Conservation (phyloP, 2,329 filamentous ascomycete genomes). For the Fonsecaea monophora region DNA sequence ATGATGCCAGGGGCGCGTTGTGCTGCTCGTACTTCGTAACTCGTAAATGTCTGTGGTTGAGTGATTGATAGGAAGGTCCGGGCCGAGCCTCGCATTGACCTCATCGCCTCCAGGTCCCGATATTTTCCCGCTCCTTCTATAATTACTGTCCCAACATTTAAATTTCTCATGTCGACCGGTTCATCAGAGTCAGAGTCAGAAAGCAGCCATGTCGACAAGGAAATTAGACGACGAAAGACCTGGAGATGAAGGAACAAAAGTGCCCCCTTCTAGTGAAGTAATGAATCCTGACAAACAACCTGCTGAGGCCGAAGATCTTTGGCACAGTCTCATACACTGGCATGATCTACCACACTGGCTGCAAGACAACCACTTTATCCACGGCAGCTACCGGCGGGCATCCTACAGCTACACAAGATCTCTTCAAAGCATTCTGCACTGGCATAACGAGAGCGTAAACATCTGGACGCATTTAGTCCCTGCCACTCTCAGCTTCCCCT, state of each 20-base stretch:
- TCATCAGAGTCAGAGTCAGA: constrained; percentile 15
- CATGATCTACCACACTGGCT: constrained; percentile 61
- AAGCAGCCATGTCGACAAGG: not conserved
- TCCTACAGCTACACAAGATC: constrained; percentile 67
- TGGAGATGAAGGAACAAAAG: not conserved
- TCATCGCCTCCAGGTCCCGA: not conserved
- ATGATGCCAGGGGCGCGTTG: not conserved
- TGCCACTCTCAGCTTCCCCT: constrained; percentile 54
- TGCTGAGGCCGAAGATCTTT: constrained; percentile 43
- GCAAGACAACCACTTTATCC: constrained; percentile 73
- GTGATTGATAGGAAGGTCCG: constrained; percentile 2
- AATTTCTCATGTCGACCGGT: constrained; percentile 8
- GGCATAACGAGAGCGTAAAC: constrained; percentile 75
- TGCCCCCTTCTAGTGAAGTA: not conserved
- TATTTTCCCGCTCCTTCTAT: not conserved
- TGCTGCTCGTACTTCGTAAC: not conserved
- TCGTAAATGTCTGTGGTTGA: not conserved
- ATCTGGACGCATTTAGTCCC: constrained; percentile 76
- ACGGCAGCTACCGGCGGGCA: constrained; percentile 68
- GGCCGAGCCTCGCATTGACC: constrained; percentile 3
- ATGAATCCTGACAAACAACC: constrained; percentile 2
- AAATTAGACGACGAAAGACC: not conserved
- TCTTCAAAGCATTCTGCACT: constrained; percentile 63
- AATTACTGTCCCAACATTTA: constrained; percentile 6
- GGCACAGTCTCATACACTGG: constrained; percentile 49